These are phyloP conservation scores for Paramecium octaurelia DNA, from an alignment of 73 alveolate species.

Conservation along the genomic window DNA sequence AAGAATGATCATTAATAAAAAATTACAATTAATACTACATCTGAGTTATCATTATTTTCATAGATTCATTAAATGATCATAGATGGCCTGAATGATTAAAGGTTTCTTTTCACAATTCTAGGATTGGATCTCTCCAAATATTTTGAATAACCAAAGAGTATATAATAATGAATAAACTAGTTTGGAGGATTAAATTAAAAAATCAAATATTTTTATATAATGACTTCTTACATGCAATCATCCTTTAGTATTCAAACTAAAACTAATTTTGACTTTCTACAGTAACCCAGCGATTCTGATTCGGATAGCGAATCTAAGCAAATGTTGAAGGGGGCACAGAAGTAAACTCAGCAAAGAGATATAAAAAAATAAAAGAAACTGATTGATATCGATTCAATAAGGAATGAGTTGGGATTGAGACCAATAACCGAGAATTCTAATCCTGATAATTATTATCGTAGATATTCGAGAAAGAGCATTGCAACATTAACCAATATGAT, in stretches of 20 bases:
- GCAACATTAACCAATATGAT: background rate
- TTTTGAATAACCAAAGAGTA: background rate
- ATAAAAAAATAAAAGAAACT: constrained; percentile 12
- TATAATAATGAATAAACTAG: background rate
- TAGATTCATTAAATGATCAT: no score
- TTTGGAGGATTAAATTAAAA: background rate
- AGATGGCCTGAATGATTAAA: background rate
- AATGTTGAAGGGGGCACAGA: background rate
- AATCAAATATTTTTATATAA: background rate
- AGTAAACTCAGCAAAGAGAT: background rate
- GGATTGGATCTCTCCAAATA: background rate
- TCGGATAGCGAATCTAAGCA: background rate
- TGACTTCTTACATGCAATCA: background rate
- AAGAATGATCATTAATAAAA: background rate
- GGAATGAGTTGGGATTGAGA: background rate
- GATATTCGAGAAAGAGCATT: background rate
- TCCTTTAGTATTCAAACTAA: background rate
- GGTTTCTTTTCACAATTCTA: background rate
- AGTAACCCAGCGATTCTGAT: background rate
- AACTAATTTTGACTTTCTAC: background rate
- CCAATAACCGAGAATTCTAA: background rate
- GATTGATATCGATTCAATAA: constrained; percentile 10
- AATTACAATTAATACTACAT: background rate
- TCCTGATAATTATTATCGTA: background rate
- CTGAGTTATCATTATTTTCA: no score